Evolutionary conservation across 176 grass and related monocot genomes (phyloP).

Genomic region (Musa beccarii): DNA sequence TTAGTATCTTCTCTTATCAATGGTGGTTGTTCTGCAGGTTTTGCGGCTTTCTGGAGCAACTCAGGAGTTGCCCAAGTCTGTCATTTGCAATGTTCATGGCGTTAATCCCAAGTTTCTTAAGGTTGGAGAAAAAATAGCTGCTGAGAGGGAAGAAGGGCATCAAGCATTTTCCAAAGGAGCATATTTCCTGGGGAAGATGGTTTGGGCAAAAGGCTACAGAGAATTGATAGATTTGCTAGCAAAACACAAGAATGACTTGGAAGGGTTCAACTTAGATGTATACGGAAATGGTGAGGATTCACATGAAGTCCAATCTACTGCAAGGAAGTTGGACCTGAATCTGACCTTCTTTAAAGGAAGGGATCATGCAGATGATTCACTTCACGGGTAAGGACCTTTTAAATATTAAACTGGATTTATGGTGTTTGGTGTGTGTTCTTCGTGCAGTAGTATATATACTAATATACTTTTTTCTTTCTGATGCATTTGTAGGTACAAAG

Average conservation of each 20-base stretch:
- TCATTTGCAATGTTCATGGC: slow-evolving; percentile 86
- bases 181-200: slow-evolving; percentile 95
- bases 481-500: slow-evolving; percentile 60
- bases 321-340: slow-evolving; percentile 61
- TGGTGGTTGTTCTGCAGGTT: slow-evolving; percentile 40
- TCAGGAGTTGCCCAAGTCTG: slow-evolving; percentile 74
- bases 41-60: slow-evolving; percentile 87
- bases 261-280: slow-evolving; percentile 54
- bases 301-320: slow-evolving; percentile 47
- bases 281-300: slow-evolving; percentile 85
- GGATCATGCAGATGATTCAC: slow-evolving; percentile 73
- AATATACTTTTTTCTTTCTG: slow-evolving; percentile 1
- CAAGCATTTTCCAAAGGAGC: slow-evolving; percentile 60
- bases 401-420: too few relatives aligned
- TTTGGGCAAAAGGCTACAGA: slow-evolving; percentile 91
- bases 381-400: slow-evolving; percentile 54
- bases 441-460: not conserved
- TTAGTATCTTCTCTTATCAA: slow-evolving; percentile 21
- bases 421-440: too few relatives aligned
- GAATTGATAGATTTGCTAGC: slow-evolving; percentile 76
- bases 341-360: slow-evolving; percentile 72
- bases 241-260: slow-evolving; percentile 53
- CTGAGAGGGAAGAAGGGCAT: slow-evolving; percentile 45
- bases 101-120: slow-evolving; percentile 84
- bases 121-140: slow-evolving; percentile 58